A percentile compares a stretch with the other conserved stretches of the same genome.
phyloP scores from a whole-genome alignment of 768 basidiomycete species.

The Lyophyllum shimeji region DNA sequence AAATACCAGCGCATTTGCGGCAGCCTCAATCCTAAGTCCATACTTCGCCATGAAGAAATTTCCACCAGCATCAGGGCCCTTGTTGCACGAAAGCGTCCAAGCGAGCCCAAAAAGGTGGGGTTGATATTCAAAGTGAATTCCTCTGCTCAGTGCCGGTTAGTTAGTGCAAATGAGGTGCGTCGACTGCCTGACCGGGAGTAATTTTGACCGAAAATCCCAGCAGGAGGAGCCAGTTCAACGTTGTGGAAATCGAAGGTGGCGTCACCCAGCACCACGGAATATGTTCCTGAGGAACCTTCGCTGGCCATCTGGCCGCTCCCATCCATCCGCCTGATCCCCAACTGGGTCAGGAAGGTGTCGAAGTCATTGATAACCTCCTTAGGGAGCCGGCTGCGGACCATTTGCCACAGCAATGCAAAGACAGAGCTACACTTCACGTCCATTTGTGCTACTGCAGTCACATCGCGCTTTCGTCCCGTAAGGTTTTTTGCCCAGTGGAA shows the following conservation, averaged over 20 bases:
- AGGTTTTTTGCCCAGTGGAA: constrained; percentile 18
- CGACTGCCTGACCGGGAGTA: constrained; percentile 11
- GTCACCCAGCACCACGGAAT: neutral
- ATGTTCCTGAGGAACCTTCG: neutral
- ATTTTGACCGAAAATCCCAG: constrained; percentile 16
- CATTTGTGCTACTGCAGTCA: neutral
- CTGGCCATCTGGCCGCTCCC: too few species aligned
- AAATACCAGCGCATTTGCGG: constrained; percentile 13
- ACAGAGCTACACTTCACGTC: constrained; percentile 1
- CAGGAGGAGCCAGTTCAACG: constrained; percentile 16
- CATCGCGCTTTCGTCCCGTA: neutral
- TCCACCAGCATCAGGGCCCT: constrained; percentile 8
- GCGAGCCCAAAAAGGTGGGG: constrained; percentile 15
- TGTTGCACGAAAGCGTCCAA: neutral
- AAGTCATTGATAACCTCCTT: too few species aligned
- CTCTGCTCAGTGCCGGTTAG: neutral
- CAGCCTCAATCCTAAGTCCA: constrained; percentile 13
- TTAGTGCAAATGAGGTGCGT: neutral
- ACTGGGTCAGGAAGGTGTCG: too few species aligned
- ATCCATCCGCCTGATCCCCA: too few species aligned
- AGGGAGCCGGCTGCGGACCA: too few species aligned
- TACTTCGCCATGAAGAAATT: constrained; percentile 15
- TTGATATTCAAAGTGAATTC: constrained; percentile 12
- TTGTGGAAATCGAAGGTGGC: constrained; percentile 8
- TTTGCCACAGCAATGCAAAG: too few species aligned